Base-by-base conservation (phyloP, 441 rosid species). In the Gossypium laxum region DNA sequence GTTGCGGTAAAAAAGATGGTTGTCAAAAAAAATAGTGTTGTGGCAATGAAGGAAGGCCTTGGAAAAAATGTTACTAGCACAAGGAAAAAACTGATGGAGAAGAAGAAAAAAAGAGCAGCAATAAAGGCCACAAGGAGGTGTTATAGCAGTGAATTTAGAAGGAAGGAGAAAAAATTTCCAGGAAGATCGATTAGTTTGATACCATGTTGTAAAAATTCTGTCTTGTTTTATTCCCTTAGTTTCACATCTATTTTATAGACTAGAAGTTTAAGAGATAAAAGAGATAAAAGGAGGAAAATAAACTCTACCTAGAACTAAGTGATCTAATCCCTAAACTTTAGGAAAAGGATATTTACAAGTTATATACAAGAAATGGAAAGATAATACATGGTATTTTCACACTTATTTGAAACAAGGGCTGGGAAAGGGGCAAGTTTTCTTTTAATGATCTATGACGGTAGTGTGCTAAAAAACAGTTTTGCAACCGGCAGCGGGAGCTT, bases 401-500 rank as follows among this genome's bases (percentile, higher is more conserved):
- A 34, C 43, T 34, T 34, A 34, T 1, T 34, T 17, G 59, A 67
- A 67, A 67, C 71, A 67, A 50, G 45, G 58, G 32, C 17, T 51
- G 71, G 22, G 47, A 63, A 12, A 15, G 60, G 14, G 45, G 71
- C 1, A 67, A 50, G 5, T 50, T 48, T 67, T 32, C 24, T 67
- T 47, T n/a, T 67, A 47, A 47, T n/a, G 30, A 47, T 48, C 10
- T 26, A 6, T 15, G 45, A 68, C 59, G 69, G 26, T 72, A 74
- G 8, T 59, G 19, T 50, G 22, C 58, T 70, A 30, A 24, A 28
- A 14, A 10, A 15, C 57, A 24, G 41, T 50, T 48, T 50, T 34
- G 26, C 24, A 48, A 15, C 43, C 0, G 18, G 26, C 45, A 24
- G 15, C 30, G 24, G 22, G 17, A 24, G 43, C 15, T 3, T 26